phyloP scores from a whole-genome alignment of 495 filamentous ascomycete genomes.

The Friedmanniomyces endolithicus region DNA sequence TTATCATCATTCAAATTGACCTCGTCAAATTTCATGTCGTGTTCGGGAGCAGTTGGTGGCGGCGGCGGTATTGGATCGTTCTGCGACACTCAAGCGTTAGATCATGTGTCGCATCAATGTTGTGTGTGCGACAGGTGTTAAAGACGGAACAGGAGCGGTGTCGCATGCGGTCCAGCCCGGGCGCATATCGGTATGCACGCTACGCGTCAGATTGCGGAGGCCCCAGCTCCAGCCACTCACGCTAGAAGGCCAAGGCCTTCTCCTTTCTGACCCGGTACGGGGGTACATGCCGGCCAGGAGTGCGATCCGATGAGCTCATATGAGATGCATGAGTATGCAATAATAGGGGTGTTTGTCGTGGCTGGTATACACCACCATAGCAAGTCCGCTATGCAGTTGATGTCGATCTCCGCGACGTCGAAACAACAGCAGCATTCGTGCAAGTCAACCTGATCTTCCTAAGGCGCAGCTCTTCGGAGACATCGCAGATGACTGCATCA shows the following conservation, averaged over 20 bases:
- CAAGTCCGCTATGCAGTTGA: too few relatives aligned
- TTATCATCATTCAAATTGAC: conserved; percentile 21
- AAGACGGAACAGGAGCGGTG: conserved; percentile 5
- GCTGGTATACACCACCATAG: too few relatives aligned
- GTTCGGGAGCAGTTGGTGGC: conserved; percentile 12
- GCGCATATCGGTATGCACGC: conserved; percentile 8
- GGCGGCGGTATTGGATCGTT: conserved; percentile 19
- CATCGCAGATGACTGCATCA: too few relatives aligned
- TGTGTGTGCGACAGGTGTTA: neutral
- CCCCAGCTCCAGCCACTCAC: conserved; percentile 8
- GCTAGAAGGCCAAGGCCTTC: conserved; percentile 1
- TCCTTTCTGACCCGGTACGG: conserved; percentile 6
- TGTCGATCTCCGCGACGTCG: too few relatives aligned
- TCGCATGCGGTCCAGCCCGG: neutral
- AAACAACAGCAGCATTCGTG: too few relatives aligned
- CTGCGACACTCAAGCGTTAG: conserved; percentile 5
- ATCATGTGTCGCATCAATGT: neutral
- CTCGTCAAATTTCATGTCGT: conserved; percentile 24
- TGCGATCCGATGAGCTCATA: conserved; percentile 1
- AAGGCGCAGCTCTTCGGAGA: too few relatives aligned
- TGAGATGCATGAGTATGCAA: neutral
- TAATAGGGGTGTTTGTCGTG: neutral
- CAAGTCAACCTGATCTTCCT: neutral
- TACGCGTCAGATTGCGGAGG: conserved; percentile 19
- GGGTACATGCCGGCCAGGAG: conserved; percentile 4